Base-by-base conservation (phyloP, 2,329 filamentous ascomycete species). In the Lojkania enalia region DNA sequence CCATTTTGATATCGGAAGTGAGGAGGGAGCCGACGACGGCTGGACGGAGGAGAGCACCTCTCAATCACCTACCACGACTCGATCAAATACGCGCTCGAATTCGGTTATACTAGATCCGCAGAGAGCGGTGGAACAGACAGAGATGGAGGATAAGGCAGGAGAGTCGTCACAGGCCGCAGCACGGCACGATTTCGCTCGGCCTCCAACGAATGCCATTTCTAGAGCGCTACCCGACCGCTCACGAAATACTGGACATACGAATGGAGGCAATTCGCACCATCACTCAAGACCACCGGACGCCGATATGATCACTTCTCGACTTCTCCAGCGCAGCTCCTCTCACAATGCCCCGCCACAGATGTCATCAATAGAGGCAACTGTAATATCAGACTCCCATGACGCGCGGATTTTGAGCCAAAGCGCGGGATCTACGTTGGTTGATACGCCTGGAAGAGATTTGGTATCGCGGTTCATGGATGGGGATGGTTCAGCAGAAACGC, bases 271-370 rank as follows among this genome's bases (percentile, higher is more conserved):
- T 47, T 59, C 66, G 20, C 60, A 66, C 39, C 57, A 64, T 23
- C 62, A 69, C 41, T 66, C 66, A 21, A 55, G 66, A 23, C 65
- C 66, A 18, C 68, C 71, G 25, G 83, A 85, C 58, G 84, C 82
- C 48, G 81, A 84, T 56, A 81, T 85, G 49, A 78, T 88, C 39
- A 88, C 85, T 5, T 84, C 84, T 20, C 78, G 84, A 46, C 69
- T 88, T 27, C 75, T 90, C 2, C 80, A 86, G 60, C 79, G 85
- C 54, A 82, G 77, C 7, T 78, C 82, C 0, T 83, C 83, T 4
- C 76, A 82, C 49, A 77, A 80, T 49, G 78, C 80, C 3, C 80
- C 84, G 25, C 84, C 83, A 29, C 77, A 84, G 61, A 85, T 87
- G 78, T 85, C 83, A 5, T 72, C 77, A 46, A 78, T 86, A 46